Percentiles rank a stretch among this genome's conserved stretches.
Evolutionary conservation across 2,329 filamentous ascomycete species (phyloP).

Genomic region (Chalara sp.): DNA sequence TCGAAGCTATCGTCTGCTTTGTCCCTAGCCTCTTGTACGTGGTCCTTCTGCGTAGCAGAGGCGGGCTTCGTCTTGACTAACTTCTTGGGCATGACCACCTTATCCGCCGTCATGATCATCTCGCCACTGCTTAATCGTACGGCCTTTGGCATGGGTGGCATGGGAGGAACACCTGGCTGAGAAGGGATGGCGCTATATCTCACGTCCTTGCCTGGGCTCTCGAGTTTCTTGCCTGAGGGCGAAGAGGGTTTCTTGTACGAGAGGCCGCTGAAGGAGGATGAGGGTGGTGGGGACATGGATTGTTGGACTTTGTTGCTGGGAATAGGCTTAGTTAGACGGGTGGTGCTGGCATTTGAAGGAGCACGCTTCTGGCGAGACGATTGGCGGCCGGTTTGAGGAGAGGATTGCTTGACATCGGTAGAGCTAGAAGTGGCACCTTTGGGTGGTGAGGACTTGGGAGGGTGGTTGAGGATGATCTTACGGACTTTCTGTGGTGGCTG

Average conservation of each 20-base stretch:
- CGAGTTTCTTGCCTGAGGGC: conserved; percentile 3
- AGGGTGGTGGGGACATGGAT: not conserved
- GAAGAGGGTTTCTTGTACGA: conserved; percentile 1
- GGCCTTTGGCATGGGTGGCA: conserved; percentile 15
- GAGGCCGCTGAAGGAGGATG: not conserved
- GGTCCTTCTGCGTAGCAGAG: not conserved
- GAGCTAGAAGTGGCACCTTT: not conserved
- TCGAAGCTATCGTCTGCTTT: conserved; percentile 26
- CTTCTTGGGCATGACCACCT: not conserved
- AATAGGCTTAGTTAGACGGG: not conserved
- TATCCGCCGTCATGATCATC: conserved; percentile 11
- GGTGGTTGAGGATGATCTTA: not conserved
- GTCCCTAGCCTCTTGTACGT: not conserved
- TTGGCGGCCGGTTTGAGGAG: not conserved
- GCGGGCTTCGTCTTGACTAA: not conserved
- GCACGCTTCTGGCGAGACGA: not conserved
- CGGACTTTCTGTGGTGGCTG: not conserved
- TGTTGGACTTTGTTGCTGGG: not conserved
- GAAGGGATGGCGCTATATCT: too few species aligned
- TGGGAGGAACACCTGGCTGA: not conserved
- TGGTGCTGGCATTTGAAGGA: not conserved
- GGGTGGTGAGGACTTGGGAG: not conserved
- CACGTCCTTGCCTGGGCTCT: too few species aligned
- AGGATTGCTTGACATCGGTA: not conserved
- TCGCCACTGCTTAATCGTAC: conserved; percentile 18